Evolutionary conservation across 257 asterid species (phyloP).

Genomic region (Capsicum baccatum): DNA sequence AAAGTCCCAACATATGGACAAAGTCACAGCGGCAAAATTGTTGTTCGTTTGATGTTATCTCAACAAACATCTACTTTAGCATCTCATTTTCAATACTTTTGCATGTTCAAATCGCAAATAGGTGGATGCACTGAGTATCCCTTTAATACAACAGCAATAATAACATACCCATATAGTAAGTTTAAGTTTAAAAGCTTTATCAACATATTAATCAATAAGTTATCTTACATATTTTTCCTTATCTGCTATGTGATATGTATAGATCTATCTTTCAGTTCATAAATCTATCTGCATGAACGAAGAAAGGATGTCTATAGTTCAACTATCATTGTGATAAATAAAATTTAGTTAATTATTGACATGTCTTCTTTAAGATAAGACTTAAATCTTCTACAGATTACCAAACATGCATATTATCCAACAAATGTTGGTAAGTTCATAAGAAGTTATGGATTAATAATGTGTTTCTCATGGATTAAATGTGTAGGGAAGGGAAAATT

Average conservation of each 20-base stretch:
- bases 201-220: neutral
- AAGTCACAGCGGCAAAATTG: too few relatives aligned
- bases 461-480: neutral
- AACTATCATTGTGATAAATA: slow-evolving; percentile 17
- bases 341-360: neutral
- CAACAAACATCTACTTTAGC: too few relatives aligned
- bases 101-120: too few relatives aligned
- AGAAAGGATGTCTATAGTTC: neutral
- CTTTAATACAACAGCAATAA: too few relatives aligned
- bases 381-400: neutral
- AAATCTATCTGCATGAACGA: slow-evolving; percentile 3
- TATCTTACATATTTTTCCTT: neutral
- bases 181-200: neutral
- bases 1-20: too few relatives aligned
- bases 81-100: too few relatives aligned
- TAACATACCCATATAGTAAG: neutral
- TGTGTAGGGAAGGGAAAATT: slow-evolving; percentile 65
- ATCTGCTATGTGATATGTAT: neutral
- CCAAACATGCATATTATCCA: neutral
- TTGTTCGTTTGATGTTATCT: too few relatives aligned
- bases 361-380: too few relatives aligned
- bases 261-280: neutral
- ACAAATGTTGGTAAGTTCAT: neutral
- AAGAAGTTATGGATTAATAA: neutral
- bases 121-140: too few relatives aligned